Conservation (phyloP, 2,329 filamentous ascomycete genomes). For the Beauveria rudraprayagi region DNA sequence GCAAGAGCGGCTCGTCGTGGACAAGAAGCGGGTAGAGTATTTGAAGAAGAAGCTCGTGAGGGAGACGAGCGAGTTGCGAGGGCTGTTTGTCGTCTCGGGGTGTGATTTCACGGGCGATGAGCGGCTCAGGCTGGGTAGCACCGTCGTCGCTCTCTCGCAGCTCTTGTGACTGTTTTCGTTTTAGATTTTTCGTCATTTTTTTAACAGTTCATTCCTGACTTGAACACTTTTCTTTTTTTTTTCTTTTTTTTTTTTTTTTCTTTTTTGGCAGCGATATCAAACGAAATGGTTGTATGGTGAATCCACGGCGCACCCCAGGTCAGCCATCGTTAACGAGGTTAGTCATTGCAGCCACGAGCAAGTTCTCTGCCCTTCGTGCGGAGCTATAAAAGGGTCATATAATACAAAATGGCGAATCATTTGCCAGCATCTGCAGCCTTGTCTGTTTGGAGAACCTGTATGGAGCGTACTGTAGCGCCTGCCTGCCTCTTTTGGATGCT, state of each 20-base stretch:
- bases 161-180: not conserved
- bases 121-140: not conserved
- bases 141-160: not conserved
- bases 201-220: too few relatives aligned
- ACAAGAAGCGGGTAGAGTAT: not conserved
- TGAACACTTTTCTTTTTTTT: too few relatives aligned
- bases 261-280: not conserved
- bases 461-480: not conserved
- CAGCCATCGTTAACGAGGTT: not conserved
- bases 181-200: too few relatives aligned
- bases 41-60: not conserved
- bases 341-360: not conserved
- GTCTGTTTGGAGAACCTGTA: not conserved
- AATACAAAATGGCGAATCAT: not conserved
- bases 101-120: not conserved
- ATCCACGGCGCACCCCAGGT: not conserved
- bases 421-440: not conserved
- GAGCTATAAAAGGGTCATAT: too few relatives aligned
- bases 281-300: not conserved
- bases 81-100: not conserved
- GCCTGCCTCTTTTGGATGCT: not conserved
- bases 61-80: not conserved
- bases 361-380: not conserved
- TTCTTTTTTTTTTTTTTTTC: too few relatives aligned
- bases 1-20: not conserved